Conservation (phyloP, 306 rosid species). For the Dryas octopetala region DNA sequence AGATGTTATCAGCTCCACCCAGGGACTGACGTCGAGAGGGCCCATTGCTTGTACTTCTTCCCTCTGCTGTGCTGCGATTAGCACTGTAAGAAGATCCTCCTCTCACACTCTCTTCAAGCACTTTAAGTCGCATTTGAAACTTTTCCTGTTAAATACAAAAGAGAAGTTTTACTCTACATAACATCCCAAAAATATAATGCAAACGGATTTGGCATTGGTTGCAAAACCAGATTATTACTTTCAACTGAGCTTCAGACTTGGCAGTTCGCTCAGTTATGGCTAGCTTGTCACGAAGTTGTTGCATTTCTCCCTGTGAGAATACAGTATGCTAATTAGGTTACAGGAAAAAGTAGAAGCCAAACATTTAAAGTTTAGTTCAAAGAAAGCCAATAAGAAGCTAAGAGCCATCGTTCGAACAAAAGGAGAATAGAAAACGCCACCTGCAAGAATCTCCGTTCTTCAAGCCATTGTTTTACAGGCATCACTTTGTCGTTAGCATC, state of each 20-base stretch:
- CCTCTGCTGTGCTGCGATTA: conserved; percentile 75
- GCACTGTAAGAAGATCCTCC: conserved; percentile 73
- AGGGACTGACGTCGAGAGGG: conserved; percentile 96
- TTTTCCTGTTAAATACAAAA: conserved; percentile 62
- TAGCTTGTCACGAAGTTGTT: conserved; percentile 95
- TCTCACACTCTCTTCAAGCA: conserved; percentile 92
- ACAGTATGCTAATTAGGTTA: conserved; percentile 21
- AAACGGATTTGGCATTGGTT: not conserved
- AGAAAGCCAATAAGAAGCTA: not conserved
- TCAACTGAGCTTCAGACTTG: conserved; percentile 90
- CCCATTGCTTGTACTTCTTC: conserved; percentile 78
- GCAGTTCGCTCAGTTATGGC: conserved; percentile 81
- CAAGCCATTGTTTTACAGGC: conserved; percentile 99
- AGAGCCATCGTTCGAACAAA: conserved; percentile 4
- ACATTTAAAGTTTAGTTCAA: conserved; percentile 9
- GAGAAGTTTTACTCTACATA: not conserved
- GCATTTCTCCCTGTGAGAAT: conserved; percentile 92
- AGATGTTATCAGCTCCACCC: conserved; percentile 87
- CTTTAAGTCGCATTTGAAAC: conserved; percentile 86
- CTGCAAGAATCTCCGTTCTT: conserved; percentile 92
- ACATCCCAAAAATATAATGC: not conserved
- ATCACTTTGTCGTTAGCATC: conserved; percentile 97
- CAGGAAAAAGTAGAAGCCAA: conserved; percentile 8
- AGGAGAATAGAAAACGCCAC: conserved; percentile 32
- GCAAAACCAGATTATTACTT: conserved; percentile 66